Conservation (phyloP, 1,284 basidiomycete genomes). For the Takashimella tepidaria region DNA sequence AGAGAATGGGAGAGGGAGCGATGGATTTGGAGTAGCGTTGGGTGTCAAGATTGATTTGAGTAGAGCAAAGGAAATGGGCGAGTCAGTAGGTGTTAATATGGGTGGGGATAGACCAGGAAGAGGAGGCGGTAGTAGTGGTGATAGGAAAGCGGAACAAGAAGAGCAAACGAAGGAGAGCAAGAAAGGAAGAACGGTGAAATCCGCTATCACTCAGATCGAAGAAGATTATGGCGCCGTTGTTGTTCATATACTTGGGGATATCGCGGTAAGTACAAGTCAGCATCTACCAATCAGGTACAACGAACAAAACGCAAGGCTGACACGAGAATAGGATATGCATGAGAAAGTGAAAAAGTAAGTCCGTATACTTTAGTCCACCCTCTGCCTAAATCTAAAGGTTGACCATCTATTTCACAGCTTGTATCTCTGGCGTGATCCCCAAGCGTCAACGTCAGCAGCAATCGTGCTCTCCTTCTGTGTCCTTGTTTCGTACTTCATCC, state of each 20-base stretch:
- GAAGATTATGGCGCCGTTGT: conserved; percentile 11
- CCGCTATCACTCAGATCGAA: conserved; percentile 6
- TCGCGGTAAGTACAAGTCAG: conserved; percentile 14
- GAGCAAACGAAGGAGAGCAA: conserved; percentile 1
- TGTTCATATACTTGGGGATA: conserved; percentile 17
- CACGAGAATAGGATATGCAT: conserved; percentile 14
- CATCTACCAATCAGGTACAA: background rate
- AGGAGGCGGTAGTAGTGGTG: background rate
- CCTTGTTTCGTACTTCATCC: conserved; percentile 8
- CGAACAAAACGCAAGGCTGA: background rate
- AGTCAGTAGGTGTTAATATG: background rate
- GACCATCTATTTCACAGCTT: conserved; percentile 6
- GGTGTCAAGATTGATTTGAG: conserved; percentile 6
- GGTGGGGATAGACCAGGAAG: background rate
- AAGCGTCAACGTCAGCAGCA: conserved; percentile 8
- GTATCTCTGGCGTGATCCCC: conserved; percentile 15
- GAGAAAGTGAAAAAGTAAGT: conserved; percentile 20
- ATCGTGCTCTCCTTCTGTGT: conserved; percentile 6
- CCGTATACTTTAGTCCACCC: background rate
- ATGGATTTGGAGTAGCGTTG: background rate
- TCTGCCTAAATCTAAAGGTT: too few relatives aligned
- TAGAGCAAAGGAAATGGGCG: conserved; percentile 1
- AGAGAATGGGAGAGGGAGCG: too few relatives aligned
- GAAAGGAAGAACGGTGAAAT: conserved; percentile 4
- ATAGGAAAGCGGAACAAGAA: too few relatives aligned